Evolutionary conservation across 2,329 filamentous ascomycete genomes (phyloP), one percentile per base, ranked within the genome.

Genomic region (Cladobotryum mycophilum): DNA sequence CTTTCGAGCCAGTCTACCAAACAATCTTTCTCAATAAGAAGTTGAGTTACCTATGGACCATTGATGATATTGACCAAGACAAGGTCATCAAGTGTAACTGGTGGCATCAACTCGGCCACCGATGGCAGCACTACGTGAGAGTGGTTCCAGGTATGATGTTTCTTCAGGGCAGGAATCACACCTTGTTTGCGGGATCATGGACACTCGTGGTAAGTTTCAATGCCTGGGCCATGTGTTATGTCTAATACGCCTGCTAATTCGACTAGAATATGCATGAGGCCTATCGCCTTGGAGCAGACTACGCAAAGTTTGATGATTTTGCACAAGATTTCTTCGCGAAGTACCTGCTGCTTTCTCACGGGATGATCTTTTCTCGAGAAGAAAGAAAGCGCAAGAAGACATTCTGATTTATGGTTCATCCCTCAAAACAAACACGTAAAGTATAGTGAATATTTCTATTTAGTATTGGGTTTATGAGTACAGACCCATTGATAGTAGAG

Each of bases 141-240:
- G 82, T 85, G 1, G 82, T 89, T 1, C 85, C 85, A 0, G 81
- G 81, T 55, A 79, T 89, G 76, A 85, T 85, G 83, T 78, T 85
- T 20, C 74, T 89, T 3, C 84, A 89, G 56, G 84, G 83, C 0
- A 78, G 73, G 54, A 80, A 80, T 22, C 71, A 73, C 45, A 88
- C 85, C 0, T 70, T 75, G 18, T 88, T 81, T 61, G 84, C 84
- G 1, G 80, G 80, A 2, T 76, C 77, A 6, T 88, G 84, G 85
- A 88, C 85, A 0, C 70, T 88, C 51, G 79, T 87, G 47, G 81
- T 85, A 62, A 61, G 71, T 66, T 17, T 11, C 20, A n/a, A 34
- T 13, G 15, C 38, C 20, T 34, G 3, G 12, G 17, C 14, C 20
- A 20, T 1, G 30, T 17, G 20, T 12, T 5, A 22, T 30, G 25